Conservation (phyloP, 129 eudicot genomes). For the Arctium lappa region DNA sequence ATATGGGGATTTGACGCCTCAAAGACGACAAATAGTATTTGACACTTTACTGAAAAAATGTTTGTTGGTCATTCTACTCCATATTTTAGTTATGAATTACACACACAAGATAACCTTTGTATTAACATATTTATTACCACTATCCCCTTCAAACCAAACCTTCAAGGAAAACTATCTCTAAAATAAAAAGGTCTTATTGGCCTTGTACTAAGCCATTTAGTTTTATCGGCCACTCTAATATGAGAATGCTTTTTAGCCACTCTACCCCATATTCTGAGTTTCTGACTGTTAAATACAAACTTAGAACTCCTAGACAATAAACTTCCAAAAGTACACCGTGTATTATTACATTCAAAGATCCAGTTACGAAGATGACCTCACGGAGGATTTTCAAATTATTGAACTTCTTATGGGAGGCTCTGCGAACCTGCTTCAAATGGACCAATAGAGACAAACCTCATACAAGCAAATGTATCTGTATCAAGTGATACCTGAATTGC, state of each 20-base stretch:
- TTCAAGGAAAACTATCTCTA: not conserved
- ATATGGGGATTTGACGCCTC: not conserved
- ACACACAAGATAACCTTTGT: not conserved
- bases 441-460: not conserved
- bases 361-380: not conserved
- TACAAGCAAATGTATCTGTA: not conserved
- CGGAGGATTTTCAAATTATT: not conserved
- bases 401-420: not conserved
- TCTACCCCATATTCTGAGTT: not conserved
- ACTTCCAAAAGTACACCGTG: not conserved
- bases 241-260: not conserved
- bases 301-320: not conserved
- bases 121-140: not conserved
- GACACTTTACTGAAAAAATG: not conserved
- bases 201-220: not conserved
- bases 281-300: not conserved
- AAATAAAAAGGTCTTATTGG: not conserved
- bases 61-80: not conserved
- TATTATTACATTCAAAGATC: not conserved
- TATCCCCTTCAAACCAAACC: not conserved
- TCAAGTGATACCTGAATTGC: not conserved
- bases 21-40: not conserved
- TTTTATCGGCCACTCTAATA: not conserved
- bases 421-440: not conserved
- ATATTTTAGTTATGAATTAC: not conserved